Evolutionary conservation across 2,329 filamentous ascomycete genomes (phyloP), one percentile per base, ranked within the genome.

Genomic region (Talaromyces sp.): DNA sequence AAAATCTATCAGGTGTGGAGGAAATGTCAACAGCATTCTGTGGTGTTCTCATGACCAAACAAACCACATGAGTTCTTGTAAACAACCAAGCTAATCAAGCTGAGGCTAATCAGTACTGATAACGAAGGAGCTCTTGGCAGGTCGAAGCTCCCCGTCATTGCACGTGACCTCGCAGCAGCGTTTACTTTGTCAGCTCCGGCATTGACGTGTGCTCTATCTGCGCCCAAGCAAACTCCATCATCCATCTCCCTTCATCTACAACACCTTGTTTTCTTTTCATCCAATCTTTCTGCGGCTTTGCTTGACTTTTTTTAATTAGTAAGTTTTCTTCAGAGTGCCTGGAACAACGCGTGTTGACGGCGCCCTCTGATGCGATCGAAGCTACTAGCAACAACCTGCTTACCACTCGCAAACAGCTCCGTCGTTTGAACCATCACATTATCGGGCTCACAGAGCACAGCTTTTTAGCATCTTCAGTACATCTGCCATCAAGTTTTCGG

Each of bases 201-300:
- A 58, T 74, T 75, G 73, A 75, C 73, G 73, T 75, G 73, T 75
- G 72, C 66, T 68, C 33, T 56, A 19, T 68, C 33, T 56, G 52
- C 68, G 66, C 68, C 66, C 59, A 64, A 67, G 58, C 45, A 60
- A 62, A 64, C 64, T 66, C 64, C 52, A 56, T 56, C 52, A 56
- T 70, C 69, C 62, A 66, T 69, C 66, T 58, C 67, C 62, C 69
- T 66, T 67, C 63, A 64, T 71, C 64, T 67, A 69, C 63, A 64
- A 60, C 66, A 65, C 66, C 57, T 66, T 64, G 54, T 69, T 63
- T 67, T 59, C 31, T 62, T 57, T 50, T 43, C 64, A 60, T 66
- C 52, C 16, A 41, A 27, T 16, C 24, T 31, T 50, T n/a, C 39
- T 37, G 3, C 22, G 16, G 33, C 4, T 63, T 45, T 10, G 19